These are phyloP conservation scores for Leucosporidium yakuticum DNA, from an alignment of 768 basidiomycete genomes.

Conservation along the genomic window DNA sequence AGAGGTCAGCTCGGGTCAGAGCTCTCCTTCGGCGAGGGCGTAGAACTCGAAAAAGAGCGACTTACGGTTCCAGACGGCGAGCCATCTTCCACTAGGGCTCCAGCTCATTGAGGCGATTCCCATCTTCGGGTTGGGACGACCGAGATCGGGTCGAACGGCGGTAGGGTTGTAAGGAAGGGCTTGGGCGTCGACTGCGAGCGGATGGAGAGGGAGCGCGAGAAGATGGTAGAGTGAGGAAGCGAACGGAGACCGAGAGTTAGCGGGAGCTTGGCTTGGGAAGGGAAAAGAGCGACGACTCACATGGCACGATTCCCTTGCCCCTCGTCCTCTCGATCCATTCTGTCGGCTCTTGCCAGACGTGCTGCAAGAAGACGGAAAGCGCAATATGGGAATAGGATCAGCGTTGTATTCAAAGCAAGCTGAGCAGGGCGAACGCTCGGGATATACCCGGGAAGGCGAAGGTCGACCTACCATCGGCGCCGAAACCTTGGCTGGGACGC, in stretches of 20 bases:
- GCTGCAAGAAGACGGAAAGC: background rate
- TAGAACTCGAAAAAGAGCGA: background rate
- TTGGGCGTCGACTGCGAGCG: conserved; percentile 7
- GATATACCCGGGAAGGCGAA: too few species aligned
- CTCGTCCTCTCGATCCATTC: conserved; percentile 28
- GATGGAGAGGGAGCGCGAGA: too few species aligned
- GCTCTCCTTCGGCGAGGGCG: background rate
- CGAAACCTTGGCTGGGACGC: background rate
- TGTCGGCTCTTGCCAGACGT: conserved; percentile 24
- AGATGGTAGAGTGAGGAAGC: too few species aligned
- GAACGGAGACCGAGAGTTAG: background rate
- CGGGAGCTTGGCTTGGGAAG: too few species aligned
- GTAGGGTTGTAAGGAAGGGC: conserved; percentile 2
- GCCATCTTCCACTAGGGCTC: conserved; percentile 3
- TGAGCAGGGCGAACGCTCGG: too few species aligned
- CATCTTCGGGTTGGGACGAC: conserved; percentile 17
- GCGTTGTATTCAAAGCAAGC: background rate
- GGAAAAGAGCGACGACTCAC: conserved; percentile 7
- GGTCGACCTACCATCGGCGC: background rate
- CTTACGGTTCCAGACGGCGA: conserved; percentile 16
- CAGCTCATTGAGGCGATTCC: conserved; percentile 12
- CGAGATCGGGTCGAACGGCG: background rate
- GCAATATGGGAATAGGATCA: background rate
- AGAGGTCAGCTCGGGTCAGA: background rate
- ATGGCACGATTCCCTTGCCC: conserved; percentile 25